Evolutionary conservation across 495 filamentous ascomycete species (phyloP), one percentile per base, ranked within the genome.

Genomic region (Aspergillus egyptiacus): DNA sequence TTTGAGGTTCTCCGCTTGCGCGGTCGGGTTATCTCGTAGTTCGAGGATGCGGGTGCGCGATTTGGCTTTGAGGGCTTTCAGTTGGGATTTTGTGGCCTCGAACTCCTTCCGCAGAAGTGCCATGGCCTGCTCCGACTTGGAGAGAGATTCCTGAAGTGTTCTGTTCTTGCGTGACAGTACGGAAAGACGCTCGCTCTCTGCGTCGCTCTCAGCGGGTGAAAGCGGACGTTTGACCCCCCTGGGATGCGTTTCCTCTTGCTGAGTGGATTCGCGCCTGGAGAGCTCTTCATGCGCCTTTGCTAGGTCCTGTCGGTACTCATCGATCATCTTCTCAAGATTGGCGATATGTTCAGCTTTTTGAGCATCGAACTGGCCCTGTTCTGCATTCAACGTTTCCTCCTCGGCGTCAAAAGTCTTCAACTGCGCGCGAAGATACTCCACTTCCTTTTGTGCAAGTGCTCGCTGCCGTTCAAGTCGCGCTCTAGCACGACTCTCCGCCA

Each of bases 371-470:
- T 67, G 67, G 34, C 73, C 80, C 13, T 87, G 85, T 6, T 71
- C 67, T 2, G 82, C 76, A 47, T 91, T 81, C 69, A 95, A 85
- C 2, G 89, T 91, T 33, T 77, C 75, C 62, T 96, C 91, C 66
- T 97, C 94, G 19, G 82, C 78, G 51, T 96, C 91, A 48, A 91
- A 95, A 0, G 85, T 84, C 63, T 95, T 94, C 18, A 96, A 70
- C 58, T 99, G 93, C 4, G 86, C 91, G 13, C 94, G 85, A 6
- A 99, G 75, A 62, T 91, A 93, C 53, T 96, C 88, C 6, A 94
- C 87, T 62, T 99, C 94, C 58, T 95, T 95, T 17, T 88, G 66
- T 4, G 89, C 89, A 3, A 97, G 76, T 6, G 79, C 79, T 48
- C 87, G 84, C 61, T 96, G 91, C 30, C 91, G 75, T 59, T 99